Evolutionary conservation across 225 moss, liverwort and hornwort genomes (phyloP), one percentile per base, ranked within the genome.

Genomic region (Climacium dendroides): DNA sequence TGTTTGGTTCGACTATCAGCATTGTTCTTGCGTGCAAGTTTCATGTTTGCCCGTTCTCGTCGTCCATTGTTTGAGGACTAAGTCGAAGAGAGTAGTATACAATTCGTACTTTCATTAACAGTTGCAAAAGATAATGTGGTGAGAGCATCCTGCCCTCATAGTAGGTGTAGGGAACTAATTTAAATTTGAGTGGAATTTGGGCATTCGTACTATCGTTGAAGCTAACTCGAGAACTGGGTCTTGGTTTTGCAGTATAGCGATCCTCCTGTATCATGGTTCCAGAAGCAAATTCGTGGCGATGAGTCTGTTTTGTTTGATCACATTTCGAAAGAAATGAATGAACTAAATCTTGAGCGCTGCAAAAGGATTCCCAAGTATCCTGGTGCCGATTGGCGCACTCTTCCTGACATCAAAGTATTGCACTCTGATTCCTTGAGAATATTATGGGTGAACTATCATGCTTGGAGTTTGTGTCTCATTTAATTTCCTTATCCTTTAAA

Each of bases 291-390:
- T 65, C 92, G 98, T 75, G 98, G 97, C 30, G 82, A 90, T 37
- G 90, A 94, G 86, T 92, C 91, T n/a, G 89, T 89, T 79, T 91
- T 99, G 64, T 83, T 83, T 54, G 96, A 99, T 84, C 98, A 99
- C 61, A 97, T 97, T 83, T 91, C 93, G 9, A 99, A 99, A 88
- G 98, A 99, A 85, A 99, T 99, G 97, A 99, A 99, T 82, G 98
- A 99, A 79, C 57, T 97, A 13, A 99, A 99, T 85, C 82, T 94
- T 29, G 96, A 96, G 87, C 97, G 98, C 83, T 99, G 98, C 90
- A 95, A 95, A 77, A 93, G 95, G 39, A 94, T 99, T 58, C 98
- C 98, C 11, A 96, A 90, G 91, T 90, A 88, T 62, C 98, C 98
- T 89, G 98, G 98, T 86, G 95, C 97, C 64, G 98, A 99, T 87